phyloP scores from a whole-genome alignment of 2,329 filamentous ascomycete species.

The Sclerotiophoma versabilis region DNA sequence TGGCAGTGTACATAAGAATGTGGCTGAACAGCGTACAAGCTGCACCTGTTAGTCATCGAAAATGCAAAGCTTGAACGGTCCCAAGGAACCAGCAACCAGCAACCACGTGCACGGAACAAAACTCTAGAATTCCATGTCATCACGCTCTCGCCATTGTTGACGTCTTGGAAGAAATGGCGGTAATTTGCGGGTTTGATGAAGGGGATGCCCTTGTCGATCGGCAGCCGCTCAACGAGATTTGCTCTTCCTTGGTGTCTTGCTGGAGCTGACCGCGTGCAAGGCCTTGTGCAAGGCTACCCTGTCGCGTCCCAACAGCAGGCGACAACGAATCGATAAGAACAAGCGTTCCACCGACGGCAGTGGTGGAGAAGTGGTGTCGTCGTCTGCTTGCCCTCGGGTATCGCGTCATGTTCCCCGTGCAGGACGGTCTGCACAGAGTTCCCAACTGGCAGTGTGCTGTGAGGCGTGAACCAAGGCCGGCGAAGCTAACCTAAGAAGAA shows the following conservation, averaged over 20 bases:
- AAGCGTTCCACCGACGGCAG: constrained; percentile 12
- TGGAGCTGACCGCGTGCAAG: constrained; percentile 5
- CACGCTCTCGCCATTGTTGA: constrained; percentile 5
- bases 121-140: constrained; percentile 5
- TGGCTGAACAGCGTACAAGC: not conserved
- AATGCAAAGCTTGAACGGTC: not conserved
- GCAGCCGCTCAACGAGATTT: constrained; percentile 16
- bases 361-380: constrained; percentile 10
- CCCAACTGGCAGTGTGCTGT: constrained; percentile 10
- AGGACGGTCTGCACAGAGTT: constrained; percentile 23
- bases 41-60: not conserved
- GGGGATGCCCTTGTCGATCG: constrained; percentile 17
- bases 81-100: constrained; percentile 3
- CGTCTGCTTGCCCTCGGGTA: constrained; percentile 12
- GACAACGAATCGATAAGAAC: constrained; percentile 8
- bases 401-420: constrained; percentile 12
- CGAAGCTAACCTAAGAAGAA: constrained; percentile 25
- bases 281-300: constrained; percentile 17
- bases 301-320: constrained; percentile 3
- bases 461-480: constrained; percentile 16
- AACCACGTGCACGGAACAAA: not conserved
- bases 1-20: not conserved
- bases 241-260: constrained; percentile 11
- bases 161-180: constrained; percentile 11
- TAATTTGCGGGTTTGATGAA: constrained; percentile 21